These are phyloP conservation scores for Pyrus hybrid DNA, from an alignment of 331 rosid species.

Conservation along the genomic window DNA sequence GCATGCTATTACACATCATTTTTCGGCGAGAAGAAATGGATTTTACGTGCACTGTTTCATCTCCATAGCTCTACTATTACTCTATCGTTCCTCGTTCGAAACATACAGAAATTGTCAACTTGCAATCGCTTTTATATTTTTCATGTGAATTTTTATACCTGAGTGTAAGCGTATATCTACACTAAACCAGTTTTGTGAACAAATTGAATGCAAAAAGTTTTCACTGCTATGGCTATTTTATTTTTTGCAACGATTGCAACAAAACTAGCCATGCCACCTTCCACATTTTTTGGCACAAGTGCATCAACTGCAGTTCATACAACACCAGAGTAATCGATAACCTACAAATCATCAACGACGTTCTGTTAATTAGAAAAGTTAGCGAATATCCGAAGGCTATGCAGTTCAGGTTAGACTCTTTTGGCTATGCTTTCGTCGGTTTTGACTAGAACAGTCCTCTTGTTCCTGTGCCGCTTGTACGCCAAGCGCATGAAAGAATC, in stretches of 20 bases:
- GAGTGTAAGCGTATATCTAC: background rate
- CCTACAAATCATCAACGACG: constrained; percentile 15
- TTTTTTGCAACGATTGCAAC: constrained; percentile 69
- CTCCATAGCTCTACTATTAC: background rate
- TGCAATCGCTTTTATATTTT: background rate
- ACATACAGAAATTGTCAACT: background rate
- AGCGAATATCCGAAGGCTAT: background rate
- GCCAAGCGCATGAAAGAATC: background rate
- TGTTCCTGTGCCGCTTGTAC: background rate
- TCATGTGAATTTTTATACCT: background rate
- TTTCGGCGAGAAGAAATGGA: too few species aligned
- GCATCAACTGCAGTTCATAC: constrained; percentile 50
- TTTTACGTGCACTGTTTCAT: background rate
- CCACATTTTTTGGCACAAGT: constrained; percentile 57
- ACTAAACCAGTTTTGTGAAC: background rate
- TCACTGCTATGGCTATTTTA: background rate
- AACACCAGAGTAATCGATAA: constrained; percentile 56
- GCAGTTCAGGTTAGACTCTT: background rate
- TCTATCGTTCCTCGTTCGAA: background rate
- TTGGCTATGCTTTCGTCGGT: background rate
- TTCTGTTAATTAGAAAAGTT: background rate
- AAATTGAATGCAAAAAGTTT: background rate
- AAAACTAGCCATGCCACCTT: constrained; percentile 29
- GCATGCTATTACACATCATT: background rate
- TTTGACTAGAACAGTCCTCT: background rate